Conservation (phyloP, 768 basidiomycete species). For the Leccinum rimulosum region DNA sequence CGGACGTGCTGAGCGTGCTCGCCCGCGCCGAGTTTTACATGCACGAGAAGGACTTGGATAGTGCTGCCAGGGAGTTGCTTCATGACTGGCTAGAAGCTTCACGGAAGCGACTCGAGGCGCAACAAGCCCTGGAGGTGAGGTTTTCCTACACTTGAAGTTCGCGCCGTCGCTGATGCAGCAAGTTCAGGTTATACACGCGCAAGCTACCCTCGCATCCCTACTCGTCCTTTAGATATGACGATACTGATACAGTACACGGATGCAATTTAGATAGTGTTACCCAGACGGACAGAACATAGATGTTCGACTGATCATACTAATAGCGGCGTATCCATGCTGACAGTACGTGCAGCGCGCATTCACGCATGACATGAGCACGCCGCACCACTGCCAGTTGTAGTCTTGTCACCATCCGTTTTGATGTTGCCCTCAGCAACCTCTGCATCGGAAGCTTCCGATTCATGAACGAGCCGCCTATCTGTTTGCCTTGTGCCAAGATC, state of each 20-base stretch:
- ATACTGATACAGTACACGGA: conserved; percentile 4
- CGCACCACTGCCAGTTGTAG: no score
- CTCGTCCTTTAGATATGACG: conserved; percentile 58
- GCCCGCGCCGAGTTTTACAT: conserved; percentile 87
- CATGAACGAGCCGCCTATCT: no score
- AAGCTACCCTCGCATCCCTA: conserved; percentile 80
- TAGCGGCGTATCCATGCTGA: background rate
- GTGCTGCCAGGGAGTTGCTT: conserved; percentile 69
- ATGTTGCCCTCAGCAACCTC: no score
- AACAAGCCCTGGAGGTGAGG: conserved; percentile 83
- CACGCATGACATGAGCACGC: conserved; percentile 83
- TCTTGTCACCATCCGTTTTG: no score
- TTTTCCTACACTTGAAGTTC: background rate
- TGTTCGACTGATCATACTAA: background rate
- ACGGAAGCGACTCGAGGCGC: conserved; percentile 80
- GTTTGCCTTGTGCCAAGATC: no score
- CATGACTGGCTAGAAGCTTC: conserved; percentile 93
- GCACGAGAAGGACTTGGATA: conserved; percentile 85
- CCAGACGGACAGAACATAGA: background rate
- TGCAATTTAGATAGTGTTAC: conserved; percentile 22
- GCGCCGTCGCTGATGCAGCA: conserved; percentile 12
- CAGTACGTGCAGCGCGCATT: conserved; percentile 62
- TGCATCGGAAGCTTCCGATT: no score
- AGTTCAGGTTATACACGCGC: conserved; percentile 70
- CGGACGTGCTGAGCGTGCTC: conserved; percentile 83